Evolutionary conservation across 176 grass and related monocot genomes (phyloP).

Genomic region (Ampelocalamus luodianensis): DNA sequence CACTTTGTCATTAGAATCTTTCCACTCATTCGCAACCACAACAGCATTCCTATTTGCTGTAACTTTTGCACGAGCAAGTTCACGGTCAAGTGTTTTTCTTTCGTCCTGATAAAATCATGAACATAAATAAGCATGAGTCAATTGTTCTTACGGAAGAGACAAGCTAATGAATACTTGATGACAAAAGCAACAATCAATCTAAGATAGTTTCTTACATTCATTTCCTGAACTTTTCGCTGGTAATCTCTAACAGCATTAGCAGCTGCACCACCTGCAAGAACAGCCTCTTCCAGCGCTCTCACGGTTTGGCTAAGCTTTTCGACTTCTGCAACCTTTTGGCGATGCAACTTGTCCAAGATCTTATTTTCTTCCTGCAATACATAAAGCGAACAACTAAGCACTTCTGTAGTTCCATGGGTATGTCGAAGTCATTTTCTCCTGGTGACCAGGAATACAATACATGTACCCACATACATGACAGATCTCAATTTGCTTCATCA

Average conservation of each 20-base stretch:
- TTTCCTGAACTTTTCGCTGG: slow-evolving; percentile 94
- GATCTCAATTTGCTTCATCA: slow-evolving; percentile 99
- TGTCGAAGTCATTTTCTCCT: slow-evolving; percentile 18
- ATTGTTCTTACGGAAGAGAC: background rate
- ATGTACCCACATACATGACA: slow-evolving; percentile 70
- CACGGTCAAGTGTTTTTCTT: slow-evolving; percentile 91
- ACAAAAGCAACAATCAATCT: slow-evolving; percentile 13
- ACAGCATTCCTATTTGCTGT: slow-evolving; percentile 92
- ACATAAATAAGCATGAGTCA: slow-evolving; percentile 42
- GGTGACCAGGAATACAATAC: slow-evolving; percentile 32
- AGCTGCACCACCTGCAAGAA: slow-evolving; percentile 84
- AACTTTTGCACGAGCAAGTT: slow-evolving; percentile 96
- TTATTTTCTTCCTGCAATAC: slow-evolving; percentile 93
- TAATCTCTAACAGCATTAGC: slow-evolving; percentile 98
- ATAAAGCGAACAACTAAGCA: slow-evolving; percentile 33
- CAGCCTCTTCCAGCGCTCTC: slow-evolving; percentile 84
- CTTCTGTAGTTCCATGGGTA: background rate
- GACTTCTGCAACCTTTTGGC: slow-evolving; percentile 97
- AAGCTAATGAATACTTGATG: background rate
- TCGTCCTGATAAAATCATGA: slow-evolving; percentile 70
- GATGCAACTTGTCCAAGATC: slow-evolving; percentile 95
- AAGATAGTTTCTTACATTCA: slow-evolving; percentile 74
- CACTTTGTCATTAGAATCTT: slow-evolving; percentile 99
- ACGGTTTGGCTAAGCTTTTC: slow-evolving; percentile 97
- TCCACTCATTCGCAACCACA: slow-evolving; percentile 99